Evolutionary conservation across 371 early-diverging fungal genomes (phyloP).

Genomic region (Nosema muscidifuracis): DNA sequence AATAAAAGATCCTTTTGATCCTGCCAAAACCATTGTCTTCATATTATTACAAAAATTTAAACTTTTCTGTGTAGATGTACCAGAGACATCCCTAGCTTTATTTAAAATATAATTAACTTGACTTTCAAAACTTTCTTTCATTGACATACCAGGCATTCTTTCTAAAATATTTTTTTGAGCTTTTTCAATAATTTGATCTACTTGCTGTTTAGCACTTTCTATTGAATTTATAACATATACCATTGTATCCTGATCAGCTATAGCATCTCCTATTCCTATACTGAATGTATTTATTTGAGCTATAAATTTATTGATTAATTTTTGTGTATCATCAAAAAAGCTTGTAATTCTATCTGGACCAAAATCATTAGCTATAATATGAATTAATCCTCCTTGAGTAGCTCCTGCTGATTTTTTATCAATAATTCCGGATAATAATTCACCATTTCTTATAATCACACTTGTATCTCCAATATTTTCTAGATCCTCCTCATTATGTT

Average conservation of each 20-base stretch:
- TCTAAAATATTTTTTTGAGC: conserved; percentile 79
- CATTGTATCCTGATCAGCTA: conserved; percentile 81
- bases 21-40: conserved; percentile 92
- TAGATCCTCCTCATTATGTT: conserved; percentile 67
- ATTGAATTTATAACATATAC: conserved; percentile 74
- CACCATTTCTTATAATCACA: conserved; percentile 85
- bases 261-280: conserved; percentile 96
- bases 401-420: conserved; percentile 94
- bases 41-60: conserved; percentile 88
- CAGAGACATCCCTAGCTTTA: conserved; percentile 87
- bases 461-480: conserved; percentile 46
- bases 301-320: conserved; percentile 88
- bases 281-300: conserved; percentile 76
- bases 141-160: conserved; percentile 87
- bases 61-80: conserved; percentile 76
- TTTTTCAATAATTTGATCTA: conserved; percentile 72
- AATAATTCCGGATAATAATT: conserved; percentile 81
- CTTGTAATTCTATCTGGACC: conserved; percentile 77
- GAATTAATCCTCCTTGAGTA: conserved; percentile 81
- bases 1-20: conserved; percentile 93
- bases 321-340: conserved; percentile 88
- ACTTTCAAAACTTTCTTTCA: conserved; percentile 88
- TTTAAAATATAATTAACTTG: conserved; percentile 76
- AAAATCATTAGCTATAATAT: conserved; percentile 86
- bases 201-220: conserved; percentile 72